Conservation (phyloP, 768 basidiomycete genomes). For the Lactarius quietus region DNA sequence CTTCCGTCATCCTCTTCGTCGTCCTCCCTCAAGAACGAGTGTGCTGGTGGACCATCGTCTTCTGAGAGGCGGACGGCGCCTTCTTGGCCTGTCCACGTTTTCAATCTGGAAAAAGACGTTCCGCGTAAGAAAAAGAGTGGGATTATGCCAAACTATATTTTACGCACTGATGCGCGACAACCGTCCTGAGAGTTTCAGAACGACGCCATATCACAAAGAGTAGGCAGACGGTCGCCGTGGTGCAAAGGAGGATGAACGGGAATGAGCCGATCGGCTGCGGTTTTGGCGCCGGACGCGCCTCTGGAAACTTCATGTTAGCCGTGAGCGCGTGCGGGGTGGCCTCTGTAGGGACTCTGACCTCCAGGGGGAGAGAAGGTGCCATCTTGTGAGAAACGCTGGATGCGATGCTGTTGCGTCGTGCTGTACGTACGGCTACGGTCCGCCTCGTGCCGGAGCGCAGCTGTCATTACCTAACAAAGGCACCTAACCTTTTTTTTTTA, state of each 20-base stretch:
- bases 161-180: slow-evolving; percentile 56
- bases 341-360: slow-evolving; percentile 2
- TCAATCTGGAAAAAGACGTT: slow-evolving; percentile 41
- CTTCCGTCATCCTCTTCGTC: slow-evolving; percentile 41
- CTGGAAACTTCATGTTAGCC: slow-evolving; percentile 15
- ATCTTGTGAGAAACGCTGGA: not conserved
- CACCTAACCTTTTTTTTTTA: no score
- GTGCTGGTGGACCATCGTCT: slow-evolving; percentile 64
- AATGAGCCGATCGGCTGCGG: slow-evolving; percentile 61
- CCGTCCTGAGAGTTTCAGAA: slow-evolving; percentile 47
- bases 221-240: slow-evolving; percentile 50
- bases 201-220: slow-evolving; percentile 62
- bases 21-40: slow-evolving; percentile 53
- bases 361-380: slow-evolving; percentile 17
- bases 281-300: slow-evolving; percentile 47
- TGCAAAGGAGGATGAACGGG: slow-evolving; percentile 50
- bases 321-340: not conserved
- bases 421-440: not conserved
- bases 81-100: slow-evolving; percentile 48
- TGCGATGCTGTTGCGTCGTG: not conserved
- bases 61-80: slow-evolving; percentile 61
- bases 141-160: not conserved
- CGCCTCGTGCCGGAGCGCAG: not conserved
- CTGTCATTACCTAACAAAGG: not conserved
- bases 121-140: not conserved